phyloP scores from a whole-genome alignment of 495 filamentous ascomycete genomes.

The Penicillium manginii region DNA sequence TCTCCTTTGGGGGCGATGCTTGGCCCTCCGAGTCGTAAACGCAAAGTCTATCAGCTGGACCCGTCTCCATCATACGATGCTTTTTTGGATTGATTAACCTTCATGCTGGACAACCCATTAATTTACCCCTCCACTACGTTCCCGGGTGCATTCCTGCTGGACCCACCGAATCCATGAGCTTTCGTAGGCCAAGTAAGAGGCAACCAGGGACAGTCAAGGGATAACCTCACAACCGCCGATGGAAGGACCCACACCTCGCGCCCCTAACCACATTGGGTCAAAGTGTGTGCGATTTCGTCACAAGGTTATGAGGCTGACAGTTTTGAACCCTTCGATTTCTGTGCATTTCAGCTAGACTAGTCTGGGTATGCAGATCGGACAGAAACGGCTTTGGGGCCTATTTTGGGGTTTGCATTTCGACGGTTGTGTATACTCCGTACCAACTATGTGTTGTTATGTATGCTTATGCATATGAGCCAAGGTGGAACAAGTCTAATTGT shows the following conservation, averaged over 20 bases:
- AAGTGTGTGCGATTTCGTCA: constrained; percentile 6
- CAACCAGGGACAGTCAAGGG: not conserved
- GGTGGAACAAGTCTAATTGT: not conserved
- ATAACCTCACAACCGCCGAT: constrained; percentile 14
- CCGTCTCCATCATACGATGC: not conserved
- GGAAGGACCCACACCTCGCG: not conserved
- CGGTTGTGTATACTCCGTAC: too few species aligned
- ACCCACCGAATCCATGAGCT: not conserved
- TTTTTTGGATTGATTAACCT: not conserved
- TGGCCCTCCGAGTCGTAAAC: constrained; percentile 5
- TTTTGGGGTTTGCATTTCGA: not conserved
- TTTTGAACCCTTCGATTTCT: constrained; percentile 4
- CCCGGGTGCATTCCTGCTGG: not conserved
- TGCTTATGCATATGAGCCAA: not conserved
- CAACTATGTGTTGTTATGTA: too few species aligned
- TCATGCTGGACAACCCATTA: not conserved
- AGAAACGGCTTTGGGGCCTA: not conserved
- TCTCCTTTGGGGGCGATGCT: not conserved
- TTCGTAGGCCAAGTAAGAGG: not conserved
- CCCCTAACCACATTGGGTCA: constrained; percentile 11
- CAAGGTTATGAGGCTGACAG: constrained; percentile 14
- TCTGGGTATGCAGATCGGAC: not conserved
- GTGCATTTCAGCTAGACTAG: not conserved
- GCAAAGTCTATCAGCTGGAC: not conserved
- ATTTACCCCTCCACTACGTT: too few species aligned